These are phyloP conservation scores for Spinellus fusiger DNA, from an alignment of 192 early-diverging fungal genomes.

Conservation along the genomic window DNA sequence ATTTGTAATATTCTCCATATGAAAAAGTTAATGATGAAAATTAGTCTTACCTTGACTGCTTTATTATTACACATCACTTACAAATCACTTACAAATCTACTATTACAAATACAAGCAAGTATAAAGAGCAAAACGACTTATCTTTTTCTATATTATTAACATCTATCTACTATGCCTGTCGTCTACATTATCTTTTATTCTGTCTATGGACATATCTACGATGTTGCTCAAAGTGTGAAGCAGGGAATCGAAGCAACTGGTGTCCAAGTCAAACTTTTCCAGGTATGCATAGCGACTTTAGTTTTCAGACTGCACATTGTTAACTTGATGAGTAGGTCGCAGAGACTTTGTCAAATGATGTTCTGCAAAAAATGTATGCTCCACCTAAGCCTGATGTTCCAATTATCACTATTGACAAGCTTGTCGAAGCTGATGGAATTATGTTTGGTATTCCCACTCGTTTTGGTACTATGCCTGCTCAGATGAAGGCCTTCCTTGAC, in stretches of 20 bases:
- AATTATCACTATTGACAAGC: conserved; percentile 28
- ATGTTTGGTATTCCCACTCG: conserved; percentile 61
- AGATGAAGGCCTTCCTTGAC: conserved; percentile 55
- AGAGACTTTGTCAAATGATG: conserved; percentile 52
- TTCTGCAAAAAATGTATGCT: conserved; percentile 49
- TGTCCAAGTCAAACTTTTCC: conserved; percentile 31
- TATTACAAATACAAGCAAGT: neutral
- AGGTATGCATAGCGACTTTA: conserved; percentile 10
- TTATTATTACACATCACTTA: neutral
- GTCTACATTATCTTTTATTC: conserved; percentile 32
- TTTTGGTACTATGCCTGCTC: conserved; percentile 67
- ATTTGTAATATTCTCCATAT: too few relatives aligned
- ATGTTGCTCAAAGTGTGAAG: conserved; percentile 56
- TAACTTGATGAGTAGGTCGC: conserved; percentile 5
- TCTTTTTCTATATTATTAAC: neutral
- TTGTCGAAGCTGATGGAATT: conserved; percentile 45
- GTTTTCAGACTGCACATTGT: neutral
- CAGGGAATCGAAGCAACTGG: conserved; percentile 53
- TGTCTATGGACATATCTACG: conserved; percentile 63
- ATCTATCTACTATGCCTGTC: conserved; percentile 16
- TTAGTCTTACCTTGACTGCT: neutral
- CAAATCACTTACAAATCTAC: neutral
- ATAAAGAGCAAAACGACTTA: too few relatives aligned
- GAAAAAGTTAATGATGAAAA: too few relatives aligned
- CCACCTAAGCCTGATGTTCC: conserved; percentile 41